Evolutionary conservation across 345 rosid genomes (phyloP), one percentile per base, ranked within the genome.

Genomic region (Lumnitzera racemosa): DNA sequence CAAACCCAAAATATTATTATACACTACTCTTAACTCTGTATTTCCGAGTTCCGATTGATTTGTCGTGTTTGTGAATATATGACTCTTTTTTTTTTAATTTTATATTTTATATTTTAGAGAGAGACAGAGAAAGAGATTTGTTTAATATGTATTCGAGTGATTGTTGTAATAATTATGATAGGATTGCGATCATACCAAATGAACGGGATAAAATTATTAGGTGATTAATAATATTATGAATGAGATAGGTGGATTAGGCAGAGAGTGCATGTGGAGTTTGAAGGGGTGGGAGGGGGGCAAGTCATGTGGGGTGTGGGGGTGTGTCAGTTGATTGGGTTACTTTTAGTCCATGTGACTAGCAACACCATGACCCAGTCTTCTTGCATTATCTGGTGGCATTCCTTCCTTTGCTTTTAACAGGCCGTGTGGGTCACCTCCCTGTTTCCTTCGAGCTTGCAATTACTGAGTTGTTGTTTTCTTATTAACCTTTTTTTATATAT

Each of bases 221-320:
- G 31, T 5, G 20, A 55, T 31, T 55, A n/a, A 10, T 14, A 36
- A n/a, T 17, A 47, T 29, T 8, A 56, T 11, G 59, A 25, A 2
- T 47, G n/a, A 24, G 59, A 56, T 46, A 56, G 59, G 49, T 12
- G 46, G 60, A 41, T 31, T 31, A 16, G 48, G 46, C 60, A 57
- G 59, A 2, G 48, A n/a, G 60, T 41, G 48, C 47, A 56, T n/a
- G 24, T 56, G 43, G 48, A 57, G 46, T n/a, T 12, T 36, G 20
- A 20, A 20, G 1, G 20, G 20, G 20, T 20, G 20, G 20, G 20
- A 20, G 60, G 60, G 27, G 41, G 49, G 60, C 60, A 57, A 36
- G 49, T 36, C 59, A 57, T 57, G 59, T 57, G 59, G 9, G 49
- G 59, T 20, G 20, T n/a, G 20, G 20, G 20, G 20, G 20, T 48